A percentile compares a stretch with the other conserved stretches of the same genome.
These are phyloP conservation scores for Pleurotus tuber-regium DNA, from an alignment of 768 basidiomycete species.

Conservation along the genomic window DNA sequence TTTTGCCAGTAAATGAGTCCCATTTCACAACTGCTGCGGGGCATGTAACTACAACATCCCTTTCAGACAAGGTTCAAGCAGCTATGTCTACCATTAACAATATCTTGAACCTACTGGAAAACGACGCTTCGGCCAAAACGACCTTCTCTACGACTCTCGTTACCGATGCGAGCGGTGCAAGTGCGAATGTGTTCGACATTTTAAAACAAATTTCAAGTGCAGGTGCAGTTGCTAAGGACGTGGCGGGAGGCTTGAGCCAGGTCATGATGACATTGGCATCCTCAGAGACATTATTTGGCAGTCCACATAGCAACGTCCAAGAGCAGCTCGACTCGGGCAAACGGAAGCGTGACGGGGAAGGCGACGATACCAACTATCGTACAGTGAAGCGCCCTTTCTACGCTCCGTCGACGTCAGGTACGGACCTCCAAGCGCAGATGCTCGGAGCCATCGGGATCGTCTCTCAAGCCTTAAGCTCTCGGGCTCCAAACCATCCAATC, in stretches of 20 bases:
- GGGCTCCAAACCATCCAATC: slow-evolving; percentile 40
- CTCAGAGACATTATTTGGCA: slow-evolving; percentile 64
- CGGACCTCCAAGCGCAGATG: slow-evolving; percentile 54
- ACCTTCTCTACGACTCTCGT: slow-evolving; percentile 52
- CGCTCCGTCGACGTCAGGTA: slow-evolving; percentile 23
- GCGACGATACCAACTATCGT: slow-evolving; percentile 28
- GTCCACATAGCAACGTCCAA: slow-evolving; percentile 56
- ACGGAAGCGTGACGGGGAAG: slow-evolving; percentile 63
- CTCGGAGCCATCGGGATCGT: slow-evolving; percentile 60
- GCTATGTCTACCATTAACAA: slow-evolving; percentile 63
- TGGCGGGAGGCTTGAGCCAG: slow-evolving; percentile 57
- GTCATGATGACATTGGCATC: slow-evolving; percentile 63
- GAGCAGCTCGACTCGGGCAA: slow-evolving; percentile 71
- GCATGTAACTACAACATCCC: slow-evolving; percentile 3
- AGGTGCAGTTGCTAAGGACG: slow-evolving; percentile 47
- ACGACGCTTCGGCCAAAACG: slow-evolving; percentile 53
- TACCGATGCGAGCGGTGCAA: slow-evolving; percentile 44
- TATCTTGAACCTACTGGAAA: slow-evolving; percentile 56
- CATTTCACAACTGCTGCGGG: slow-evolving; percentile 13
- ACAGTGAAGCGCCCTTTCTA: slow-evolving; percentile 45
- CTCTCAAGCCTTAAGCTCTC: slow-evolving; percentile 43
- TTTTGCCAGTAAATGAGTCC: slow-evolving; percentile 6
- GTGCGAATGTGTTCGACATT: slow-evolving; percentile 52
- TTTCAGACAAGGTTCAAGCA: slow-evolving; percentile 50
- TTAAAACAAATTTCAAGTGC: slow-evolving; percentile 47